Evolutionary conservation across 352 stramenopile genomes (phyloP).

Genomic region (Globisporangium megalacanthum): DNA sequence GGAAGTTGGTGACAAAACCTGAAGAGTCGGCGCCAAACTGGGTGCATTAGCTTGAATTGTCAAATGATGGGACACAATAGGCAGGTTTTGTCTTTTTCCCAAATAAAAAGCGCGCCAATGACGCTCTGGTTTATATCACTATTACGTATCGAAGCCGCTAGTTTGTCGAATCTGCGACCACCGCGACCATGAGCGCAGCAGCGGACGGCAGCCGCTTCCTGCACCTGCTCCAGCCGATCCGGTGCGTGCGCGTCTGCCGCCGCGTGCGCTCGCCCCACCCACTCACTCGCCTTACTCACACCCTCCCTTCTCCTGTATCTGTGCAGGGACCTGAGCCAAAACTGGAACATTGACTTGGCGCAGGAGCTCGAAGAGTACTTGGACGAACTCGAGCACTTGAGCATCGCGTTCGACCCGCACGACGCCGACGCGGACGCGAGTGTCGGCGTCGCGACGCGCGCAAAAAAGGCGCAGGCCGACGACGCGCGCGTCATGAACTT

Average conservation of each 20-base stretch:
- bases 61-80: no score
- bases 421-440: conserved; percentile 13
- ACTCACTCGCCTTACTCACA: background rate
- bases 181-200: background rate
- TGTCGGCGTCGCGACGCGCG: background rate
- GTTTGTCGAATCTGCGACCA: background rate
- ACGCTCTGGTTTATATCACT: no score
- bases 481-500: conserved; percentile 82
- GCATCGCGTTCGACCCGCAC: conserved; percentile 57
- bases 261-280: background rate
- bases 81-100: no score
- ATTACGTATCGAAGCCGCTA: background rate
- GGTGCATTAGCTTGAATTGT: no score
- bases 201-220: conserved; percentile 45
- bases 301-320: background rate
- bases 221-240: conserved; percentile 84
- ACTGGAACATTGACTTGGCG: conserved; percentile 90
- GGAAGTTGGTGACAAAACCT: no score
- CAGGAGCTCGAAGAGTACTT: conserved; percentile 89
- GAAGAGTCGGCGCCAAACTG: no score
- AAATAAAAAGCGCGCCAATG: no score
- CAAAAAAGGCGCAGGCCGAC: conserved; percentile 12
- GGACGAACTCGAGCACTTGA: conserved; percentile 76
- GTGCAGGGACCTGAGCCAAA: conserved; percentile 83
- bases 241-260: conserved; percentile 27